phyloP scores from a whole-genome alignment of 331 rosid species.

The Cydonia oblonga region DNA sequence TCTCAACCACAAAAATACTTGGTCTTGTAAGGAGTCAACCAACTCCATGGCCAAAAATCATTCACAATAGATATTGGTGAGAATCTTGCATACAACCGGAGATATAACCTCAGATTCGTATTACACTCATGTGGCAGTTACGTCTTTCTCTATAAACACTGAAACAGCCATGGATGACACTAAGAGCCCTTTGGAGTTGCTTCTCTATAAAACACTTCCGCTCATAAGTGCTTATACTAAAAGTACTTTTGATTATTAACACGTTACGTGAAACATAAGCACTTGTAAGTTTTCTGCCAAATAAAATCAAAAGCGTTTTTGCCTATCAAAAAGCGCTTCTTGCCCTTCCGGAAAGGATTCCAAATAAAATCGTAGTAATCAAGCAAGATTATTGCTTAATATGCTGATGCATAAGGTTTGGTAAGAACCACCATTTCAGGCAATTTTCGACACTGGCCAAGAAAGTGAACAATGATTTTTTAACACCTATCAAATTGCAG shows the following conservation, averaged over 20 bases:
- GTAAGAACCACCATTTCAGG: not conserved
- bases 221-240: no score
- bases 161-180: not conserved
- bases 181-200: no score
- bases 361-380: not conserved
- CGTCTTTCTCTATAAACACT: not conserved
- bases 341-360: no score
- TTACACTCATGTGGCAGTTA: not conserved
- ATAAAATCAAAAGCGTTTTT: no score
- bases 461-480: no score
- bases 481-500: not conserved
- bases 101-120: not conserved
- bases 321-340: no score
- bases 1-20: not conserved
- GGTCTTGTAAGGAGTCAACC: not conserved
- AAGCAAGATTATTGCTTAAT: not conserved
- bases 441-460: not conserved
- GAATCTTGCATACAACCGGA: not conserved
- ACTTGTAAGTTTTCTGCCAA: no score
- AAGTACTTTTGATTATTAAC: no score
- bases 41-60: not conserved
- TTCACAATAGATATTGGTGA: not conserved
- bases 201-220: no score
- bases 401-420: not conserved
- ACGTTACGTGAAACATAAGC: no score